Conservation (phyloP, 352 stramenopile species). For the Thalassiosira exigua region DNA sequence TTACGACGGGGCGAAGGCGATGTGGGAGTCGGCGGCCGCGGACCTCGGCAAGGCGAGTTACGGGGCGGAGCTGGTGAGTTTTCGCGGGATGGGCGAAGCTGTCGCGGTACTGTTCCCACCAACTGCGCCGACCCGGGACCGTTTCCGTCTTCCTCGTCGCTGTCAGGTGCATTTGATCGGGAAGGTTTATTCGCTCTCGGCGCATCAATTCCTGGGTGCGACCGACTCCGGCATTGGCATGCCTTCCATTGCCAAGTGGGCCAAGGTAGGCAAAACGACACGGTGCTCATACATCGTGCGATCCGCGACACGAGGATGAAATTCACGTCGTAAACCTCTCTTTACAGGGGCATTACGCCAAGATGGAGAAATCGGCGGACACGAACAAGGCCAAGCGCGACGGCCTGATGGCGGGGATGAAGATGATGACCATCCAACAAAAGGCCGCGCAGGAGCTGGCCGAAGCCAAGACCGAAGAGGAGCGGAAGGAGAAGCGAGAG, state of each 20-base stretch:
- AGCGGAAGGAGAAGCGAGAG: conserved; percentile 59
- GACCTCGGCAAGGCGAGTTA: conserved; percentile 68
- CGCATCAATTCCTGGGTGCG: conserved; percentile 69
- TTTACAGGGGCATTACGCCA: conserved; percentile 57
- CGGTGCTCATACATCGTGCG: too few relatives aligned
- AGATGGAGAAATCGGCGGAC: conserved; percentile 51
- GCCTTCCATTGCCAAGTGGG: conserved; percentile 74
- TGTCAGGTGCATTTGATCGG: conserved; percentile 73
- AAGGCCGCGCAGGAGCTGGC: conserved; percentile 64
- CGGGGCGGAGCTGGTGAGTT: conserved; percentile 71
- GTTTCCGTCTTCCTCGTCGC: too few relatives aligned
- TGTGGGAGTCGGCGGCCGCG: conserved; percentile 57
- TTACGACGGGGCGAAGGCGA: conserved; percentile 57
- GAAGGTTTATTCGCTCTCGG: conserved; percentile 67
- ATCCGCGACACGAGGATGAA: too few relatives aligned
- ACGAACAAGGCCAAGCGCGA: conserved; percentile 68
- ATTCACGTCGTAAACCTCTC: too few relatives aligned
- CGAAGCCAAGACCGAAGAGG: conserved; percentile 68
- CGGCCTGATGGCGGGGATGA: conserved; percentile 59
- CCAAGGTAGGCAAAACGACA: conserved; percentile 41
- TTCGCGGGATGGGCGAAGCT: too few relatives aligned
- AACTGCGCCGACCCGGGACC: too few relatives aligned
- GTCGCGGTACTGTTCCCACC: too few relatives aligned
- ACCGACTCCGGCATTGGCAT: conserved; percentile 73
- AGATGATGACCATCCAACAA: conserved; percentile 66